Percentiles rank a stretch among this genome's conserved stretches.
Evolutionary conservation across 2,329 filamentous ascomycete species (phyloP).

Genomic region (Pleurostoma richardsiae): DNA sequence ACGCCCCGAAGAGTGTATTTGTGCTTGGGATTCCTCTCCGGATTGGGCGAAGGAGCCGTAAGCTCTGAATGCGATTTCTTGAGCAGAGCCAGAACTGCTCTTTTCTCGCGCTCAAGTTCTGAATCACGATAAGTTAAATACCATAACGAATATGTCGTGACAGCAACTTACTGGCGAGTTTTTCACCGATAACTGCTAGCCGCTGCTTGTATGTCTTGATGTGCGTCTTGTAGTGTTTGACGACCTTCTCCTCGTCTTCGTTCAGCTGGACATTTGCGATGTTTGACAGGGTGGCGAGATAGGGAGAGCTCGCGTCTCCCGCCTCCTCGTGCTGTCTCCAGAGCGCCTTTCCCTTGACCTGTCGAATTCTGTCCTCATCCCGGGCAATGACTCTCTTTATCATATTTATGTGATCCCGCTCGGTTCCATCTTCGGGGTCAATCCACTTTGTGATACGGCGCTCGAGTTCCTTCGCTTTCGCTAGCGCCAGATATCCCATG

Average conservation of each 20-base stretch:
- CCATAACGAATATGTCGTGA: too few species aligned
- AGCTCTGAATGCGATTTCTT: background rate
- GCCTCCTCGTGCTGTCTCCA: conserved; percentile 14
- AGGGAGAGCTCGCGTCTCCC: conserved; percentile 12
- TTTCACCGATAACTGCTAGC: conserved; percentile 8
- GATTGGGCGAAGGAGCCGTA: conserved; percentile 11
- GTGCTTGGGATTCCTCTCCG: conserved; percentile 18
- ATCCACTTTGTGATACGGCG: conserved; percentile 6
- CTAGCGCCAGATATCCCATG: conserved; percentile 6
- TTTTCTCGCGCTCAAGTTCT: conserved; percentile 2
- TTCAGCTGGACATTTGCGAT: conserved; percentile 12
- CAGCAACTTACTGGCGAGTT: conserved; percentile 7
- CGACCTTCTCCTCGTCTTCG: conserved; percentile 9
- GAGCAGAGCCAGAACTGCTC: conserved; percentile 6
- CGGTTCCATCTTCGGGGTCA: conserved; percentile 2
- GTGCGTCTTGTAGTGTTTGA: conserved; percentile 10
- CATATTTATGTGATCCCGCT: conserved; percentile 7
- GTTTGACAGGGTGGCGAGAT: conserved; percentile 5
- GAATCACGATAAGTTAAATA: too few species aligned
- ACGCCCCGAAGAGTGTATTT: conserved; percentile 24
- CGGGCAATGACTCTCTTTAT: conserved; percentile 12
- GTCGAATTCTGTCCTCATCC: conserved; percentile 12
- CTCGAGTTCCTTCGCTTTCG: conserved; percentile 5
- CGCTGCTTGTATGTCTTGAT: conserved; percentile 10
- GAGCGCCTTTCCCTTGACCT: conserved; percentile 9